Conservation (phyloP, 495 filamentous ascomycete species). For the Xylaria flabelliformis region DNA sequence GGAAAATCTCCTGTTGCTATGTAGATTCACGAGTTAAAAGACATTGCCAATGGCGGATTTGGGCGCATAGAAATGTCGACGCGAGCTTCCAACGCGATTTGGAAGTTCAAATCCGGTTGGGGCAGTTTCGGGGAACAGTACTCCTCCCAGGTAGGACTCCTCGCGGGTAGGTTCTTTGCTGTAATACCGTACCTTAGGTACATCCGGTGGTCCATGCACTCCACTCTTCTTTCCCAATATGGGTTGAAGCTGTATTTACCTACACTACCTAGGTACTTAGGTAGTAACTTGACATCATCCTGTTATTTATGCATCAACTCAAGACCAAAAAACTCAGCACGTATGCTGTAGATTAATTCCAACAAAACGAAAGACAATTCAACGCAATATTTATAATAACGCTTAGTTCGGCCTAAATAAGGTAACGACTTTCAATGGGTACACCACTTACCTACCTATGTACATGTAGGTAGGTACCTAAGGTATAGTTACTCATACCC, state of each 20-base stretch:
- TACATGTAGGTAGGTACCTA: background rate
- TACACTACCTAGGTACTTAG: too few species aligned
- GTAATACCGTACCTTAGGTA: background rate
- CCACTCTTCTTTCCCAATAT: background rate
- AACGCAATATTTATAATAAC: background rate
- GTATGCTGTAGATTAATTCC: too few species aligned
- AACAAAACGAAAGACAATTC: background rate
- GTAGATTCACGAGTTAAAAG: background rate
- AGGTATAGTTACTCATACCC: background rate
- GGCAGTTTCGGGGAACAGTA: background rate
- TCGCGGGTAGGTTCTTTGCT: constrained; percentile 7
- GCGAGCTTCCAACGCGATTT: constrained; percentile 6
- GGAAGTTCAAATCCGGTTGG: background rate
- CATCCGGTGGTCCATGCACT: background rate
- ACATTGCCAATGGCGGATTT: constrained; percentile 8
- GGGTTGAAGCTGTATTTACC: background rate
- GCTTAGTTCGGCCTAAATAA: background rate
- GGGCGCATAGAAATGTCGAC: background rate
- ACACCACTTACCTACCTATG: too few species aligned
- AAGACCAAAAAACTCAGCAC: too few species aligned
- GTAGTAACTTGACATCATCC: too few species aligned
- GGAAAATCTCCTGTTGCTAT: background rate
- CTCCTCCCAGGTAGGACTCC: constrained; percentile 4
- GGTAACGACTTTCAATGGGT: too few species aligned
- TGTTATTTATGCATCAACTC: too few species aligned